Evolutionary conservation across 2,329 filamentous ascomycete genomes (phyloP), one percentile per base, ranked within the genome.

Genomic region (Teratosphaeria zuluensis): DNA sequence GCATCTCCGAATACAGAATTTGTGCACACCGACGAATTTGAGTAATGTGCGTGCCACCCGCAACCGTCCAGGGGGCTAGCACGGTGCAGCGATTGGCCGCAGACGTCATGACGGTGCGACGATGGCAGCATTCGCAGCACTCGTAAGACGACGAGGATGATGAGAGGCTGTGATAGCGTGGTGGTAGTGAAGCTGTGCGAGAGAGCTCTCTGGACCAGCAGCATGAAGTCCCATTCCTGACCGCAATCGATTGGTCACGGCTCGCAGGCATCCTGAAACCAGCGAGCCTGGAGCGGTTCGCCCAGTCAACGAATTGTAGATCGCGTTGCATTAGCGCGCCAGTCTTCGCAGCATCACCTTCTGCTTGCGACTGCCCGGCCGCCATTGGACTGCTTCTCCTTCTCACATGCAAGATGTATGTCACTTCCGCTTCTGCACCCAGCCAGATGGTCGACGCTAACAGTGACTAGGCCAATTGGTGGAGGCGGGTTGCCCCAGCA

Each of bases 251-350:
- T 53, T 53, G 52, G 52, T 19, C 52, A n/a, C 52, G 19, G 19
- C 21, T 48, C 19, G 42, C 52, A 53, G 52, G 28, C 52, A 35
- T 35, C 12, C 52, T 53, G 52, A 53, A 53, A 53, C 52, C 19
- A 28, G 35, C 35, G 21, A 28, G 51, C 21, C 16, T 28, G 21
- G 51, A 12, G 52, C 32, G 32, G 52, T 32, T 32, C 52, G 52
- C 32, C 52, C 24, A 32, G 28, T 53, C 52, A 32, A 53, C 52
- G 28, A 53, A 53, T 31, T 33, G 31, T 53, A 55, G 53, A 33
- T 38, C 3, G 21, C 28, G 31, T 28, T 55, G 59, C 61, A 59
- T 62, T 61, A 61, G 61, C 57, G 61, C 54, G 46, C 54, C 48
- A 52, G 51, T 32, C 53, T 31, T 55, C 35, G 57, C 53, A 12